Evolutionary conservation across 768 basidiomycete species (phyloP).

Genomic region (Roridomyces roridus): DNA sequence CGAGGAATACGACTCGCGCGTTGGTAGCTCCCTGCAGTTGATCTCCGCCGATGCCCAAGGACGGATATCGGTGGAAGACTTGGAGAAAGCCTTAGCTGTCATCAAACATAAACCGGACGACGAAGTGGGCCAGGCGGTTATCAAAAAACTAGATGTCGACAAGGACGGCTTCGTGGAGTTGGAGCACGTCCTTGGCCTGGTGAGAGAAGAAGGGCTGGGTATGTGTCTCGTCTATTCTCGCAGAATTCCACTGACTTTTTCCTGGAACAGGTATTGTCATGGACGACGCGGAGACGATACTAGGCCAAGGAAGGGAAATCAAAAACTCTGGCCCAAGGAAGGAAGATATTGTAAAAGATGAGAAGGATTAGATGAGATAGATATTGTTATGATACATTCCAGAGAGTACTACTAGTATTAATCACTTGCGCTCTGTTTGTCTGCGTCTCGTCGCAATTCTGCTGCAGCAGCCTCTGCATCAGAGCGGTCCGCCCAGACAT

Average conservation of each 20-base stretch:
- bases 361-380: not conserved
- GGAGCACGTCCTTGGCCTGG: conserved; percentile 90
- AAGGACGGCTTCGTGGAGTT: conserved; percentile 95
- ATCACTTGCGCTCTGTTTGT: conserved; percentile 1
- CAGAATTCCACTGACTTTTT: conserved; percentile 6
- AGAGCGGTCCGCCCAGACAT: conserved; percentile 83
- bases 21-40: conserved; percentile 84
- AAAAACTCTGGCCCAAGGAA: conserved; percentile 85
- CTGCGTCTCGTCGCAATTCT: conserved; percentile 30
- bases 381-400: conserved; percentile 20
- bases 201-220: conserved; percentile 88
- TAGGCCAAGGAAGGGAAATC: conserved; percentile 85
- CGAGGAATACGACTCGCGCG: conserved; percentile 88
- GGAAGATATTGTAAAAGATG: conserved; percentile 92
- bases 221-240: conserved; percentile 24
- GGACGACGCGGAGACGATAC: conserved; percentile 83
- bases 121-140: conserved; percentile 83
- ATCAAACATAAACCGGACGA: conserved; percentile 95
- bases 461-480: conserved; percentile 61
- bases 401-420: conserved; percentile 10
- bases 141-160: conserved; percentile 95
- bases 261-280: conserved; percentile 73
- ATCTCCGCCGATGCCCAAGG: conserved; percentile 88
- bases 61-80: conserved; percentile 85
- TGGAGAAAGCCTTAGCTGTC: conserved; percentile 89